These are phyloP conservation scores for Alloteropsis semialata DNA, from an alignment of 176 grass and related monocot species.

Conservation along the genomic window DNA sequence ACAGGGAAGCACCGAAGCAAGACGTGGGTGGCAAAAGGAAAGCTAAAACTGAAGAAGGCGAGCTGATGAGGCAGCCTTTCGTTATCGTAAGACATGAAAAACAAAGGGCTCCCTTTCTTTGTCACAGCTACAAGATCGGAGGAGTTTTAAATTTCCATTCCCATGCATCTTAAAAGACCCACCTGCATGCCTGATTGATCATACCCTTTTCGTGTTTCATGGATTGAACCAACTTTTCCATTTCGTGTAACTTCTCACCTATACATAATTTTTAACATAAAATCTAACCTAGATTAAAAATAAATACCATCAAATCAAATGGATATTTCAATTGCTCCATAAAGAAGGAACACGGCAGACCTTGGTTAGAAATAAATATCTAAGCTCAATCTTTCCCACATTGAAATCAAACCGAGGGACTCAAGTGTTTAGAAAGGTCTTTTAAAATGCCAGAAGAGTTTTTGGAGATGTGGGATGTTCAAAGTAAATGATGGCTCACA, in stretches of 20 bases:
- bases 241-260: not conserved
- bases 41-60: not conserved
- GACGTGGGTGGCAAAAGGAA: not conserved
- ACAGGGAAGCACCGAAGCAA: not conserved
- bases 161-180: constrained; percentile 29
- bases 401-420: no score
- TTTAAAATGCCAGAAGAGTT: no score
- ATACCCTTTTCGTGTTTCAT: constrained; percentile 5
- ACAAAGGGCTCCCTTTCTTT: not conserved
- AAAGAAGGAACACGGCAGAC: no score
- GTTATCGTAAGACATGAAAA: constrained; percentile 19
- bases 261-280: no score
- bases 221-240: not conserved
- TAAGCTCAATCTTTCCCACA: no score
- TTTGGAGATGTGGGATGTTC: no score
- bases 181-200: not conserved
- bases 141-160: constrained; percentile 27
- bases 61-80: constrained; percentile 28
- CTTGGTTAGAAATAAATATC: no score
- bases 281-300: no score
- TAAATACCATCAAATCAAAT: no score
- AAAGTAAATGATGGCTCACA: no score
- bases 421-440: no score
- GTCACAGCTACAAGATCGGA: not conserved
- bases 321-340: no score